Conservation (phyloP, 192 early-diverging fungal genomes). For the Lobosporangium transversale region DNA sequence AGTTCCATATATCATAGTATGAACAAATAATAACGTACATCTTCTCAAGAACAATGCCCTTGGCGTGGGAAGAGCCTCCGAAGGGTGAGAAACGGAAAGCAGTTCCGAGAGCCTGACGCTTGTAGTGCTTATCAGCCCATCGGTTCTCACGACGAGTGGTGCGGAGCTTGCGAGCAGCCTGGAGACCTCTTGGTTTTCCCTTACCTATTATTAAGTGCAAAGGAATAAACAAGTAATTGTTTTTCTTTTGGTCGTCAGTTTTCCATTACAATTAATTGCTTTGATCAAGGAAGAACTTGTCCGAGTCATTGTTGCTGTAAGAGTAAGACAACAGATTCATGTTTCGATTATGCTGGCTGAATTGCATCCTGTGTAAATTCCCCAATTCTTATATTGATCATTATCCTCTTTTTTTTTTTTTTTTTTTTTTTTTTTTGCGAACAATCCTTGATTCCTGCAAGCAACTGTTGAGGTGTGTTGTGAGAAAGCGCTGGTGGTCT, state of each 20-base stretch:
- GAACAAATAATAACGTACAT: slow-evolving; percentile 90
- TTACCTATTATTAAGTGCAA: slow-evolving; percentile 57
- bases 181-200: slow-evolving; percentile 97
- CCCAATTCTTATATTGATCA: no score
- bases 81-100: slow-evolving; percentile 98
- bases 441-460: no score
- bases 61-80: slow-evolving; percentile 99
- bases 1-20: no score
- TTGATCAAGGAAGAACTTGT: neutral
- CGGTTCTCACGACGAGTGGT: slow-evolving; percentile 97
- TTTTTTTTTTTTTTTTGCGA: no score
- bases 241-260: neutral
- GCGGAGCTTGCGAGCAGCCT: slow-evolving; percentile 98
- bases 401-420: no score
- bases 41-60: slow-evolving; percentile 99
- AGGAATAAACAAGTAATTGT: neutral
- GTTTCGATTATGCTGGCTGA: neutral
- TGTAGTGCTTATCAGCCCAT: slow-evolving; percentile 99
- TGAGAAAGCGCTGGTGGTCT: no score
- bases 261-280: neutral
- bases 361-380: neutral
- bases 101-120: slow-evolving; percentile 98
- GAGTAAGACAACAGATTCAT: neutral
- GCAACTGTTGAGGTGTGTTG: no score
- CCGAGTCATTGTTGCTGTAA: neutral